Base-by-base conservation (phyloP, 352 stramenopile genomes). In the Albugo candida region DNA sequence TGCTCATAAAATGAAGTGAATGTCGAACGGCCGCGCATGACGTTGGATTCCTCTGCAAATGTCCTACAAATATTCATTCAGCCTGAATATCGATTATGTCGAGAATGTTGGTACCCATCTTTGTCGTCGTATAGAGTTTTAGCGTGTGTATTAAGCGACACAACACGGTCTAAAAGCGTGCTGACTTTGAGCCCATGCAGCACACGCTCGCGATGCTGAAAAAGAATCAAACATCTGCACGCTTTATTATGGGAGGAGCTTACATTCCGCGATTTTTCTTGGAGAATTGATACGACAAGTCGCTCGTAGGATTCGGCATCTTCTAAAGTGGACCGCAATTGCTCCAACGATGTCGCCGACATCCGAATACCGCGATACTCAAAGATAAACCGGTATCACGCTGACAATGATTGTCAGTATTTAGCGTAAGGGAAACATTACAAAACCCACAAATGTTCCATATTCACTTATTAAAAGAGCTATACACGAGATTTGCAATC, bases 1-100 rank as follows among this genome's bases (percentile, higher is more conserved):
- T 85, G 72, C 60, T 85, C 74, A 45, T 92, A 92, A 55, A 92
- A 92, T n/a, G 76, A 81, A 48, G 77, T 86, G 50, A 92, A 92
- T 35, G 87, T 63, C 13, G 70, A 72, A 27, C 67, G 62, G 10
- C 75, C 75, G 14, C 70, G 69, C 76, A 92, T 88, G 42, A 47
- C 65, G 45, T 82, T 70, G 41, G 70, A 82, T 50, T 92, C 79
- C 40, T 86, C 67, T 1, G 65, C 58, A 53, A 82, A 82, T 45
- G 76, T 82, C 8, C 78, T 88, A 40, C 8, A 48, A 16, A 17
- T 8, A 51, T 37, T 31, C 3, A 3, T 3, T 31, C 3, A 31
- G 3, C 8, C 8, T 14, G 52, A 12, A 6, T 18, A 43, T 46
- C 41, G 17, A 11, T 12, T 11, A 17, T 52, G n/a, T 14, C 13